Evolutionary conservation across 2,329 filamentous ascomycete genomes (phyloP).

Genomic region (Sphaerulina vaccinii): DNA sequence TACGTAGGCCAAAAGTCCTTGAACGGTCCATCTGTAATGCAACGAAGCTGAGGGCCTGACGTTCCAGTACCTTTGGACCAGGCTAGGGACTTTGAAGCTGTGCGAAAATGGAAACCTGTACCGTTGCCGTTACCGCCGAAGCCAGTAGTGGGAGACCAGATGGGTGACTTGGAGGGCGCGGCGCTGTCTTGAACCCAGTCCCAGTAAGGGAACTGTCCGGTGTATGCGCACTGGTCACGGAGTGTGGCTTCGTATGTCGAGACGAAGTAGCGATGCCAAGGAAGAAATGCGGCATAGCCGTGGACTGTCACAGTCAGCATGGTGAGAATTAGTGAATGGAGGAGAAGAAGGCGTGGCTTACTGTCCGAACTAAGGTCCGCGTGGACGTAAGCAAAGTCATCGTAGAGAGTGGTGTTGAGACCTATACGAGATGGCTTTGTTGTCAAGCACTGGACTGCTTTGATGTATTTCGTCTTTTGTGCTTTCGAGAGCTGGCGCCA

Average conservation of each 20-base stretch:
- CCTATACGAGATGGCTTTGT: constrained; percentile 28
- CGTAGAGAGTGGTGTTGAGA: constrained; percentile 22
- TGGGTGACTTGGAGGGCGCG: background rate
- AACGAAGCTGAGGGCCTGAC: constrained; percentile 9
- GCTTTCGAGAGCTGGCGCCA: background rate
- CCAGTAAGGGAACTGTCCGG: constrained; percentile 35
- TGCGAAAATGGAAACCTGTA: constrained; percentile 18
- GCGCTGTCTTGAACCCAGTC: constrained; percentile 28
- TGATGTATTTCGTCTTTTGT: constrained; percentile 29
- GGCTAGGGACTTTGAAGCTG: background rate
- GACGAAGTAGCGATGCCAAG: constrained; percentile 46
- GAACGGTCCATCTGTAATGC: constrained; percentile 32
- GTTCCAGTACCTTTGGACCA: background rate
- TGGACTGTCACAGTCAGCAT: constrained; percentile 23
- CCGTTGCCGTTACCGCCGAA: constrained; percentile 25
- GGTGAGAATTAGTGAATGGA: background rate
- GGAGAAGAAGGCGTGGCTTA: background rate
- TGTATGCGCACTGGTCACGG: constrained; percentile 44
- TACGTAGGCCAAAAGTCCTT: constrained; percentile 13
- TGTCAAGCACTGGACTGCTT: constrained; percentile 35
- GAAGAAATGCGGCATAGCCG: constrained; percentile 29
- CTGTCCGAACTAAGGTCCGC: background rate
- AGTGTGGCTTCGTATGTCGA: constrained; percentile 46
- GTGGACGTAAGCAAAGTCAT: constrained; percentile 20
- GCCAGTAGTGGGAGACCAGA: constrained; percentile 21